Percentiles rank a stretch among this genome's conserved stretches.
These are phyloP conservation scores for Spathaspora sp. DNA, from an alignment of 805 yeast genomes.

Conservation along the genomic window DNA sequence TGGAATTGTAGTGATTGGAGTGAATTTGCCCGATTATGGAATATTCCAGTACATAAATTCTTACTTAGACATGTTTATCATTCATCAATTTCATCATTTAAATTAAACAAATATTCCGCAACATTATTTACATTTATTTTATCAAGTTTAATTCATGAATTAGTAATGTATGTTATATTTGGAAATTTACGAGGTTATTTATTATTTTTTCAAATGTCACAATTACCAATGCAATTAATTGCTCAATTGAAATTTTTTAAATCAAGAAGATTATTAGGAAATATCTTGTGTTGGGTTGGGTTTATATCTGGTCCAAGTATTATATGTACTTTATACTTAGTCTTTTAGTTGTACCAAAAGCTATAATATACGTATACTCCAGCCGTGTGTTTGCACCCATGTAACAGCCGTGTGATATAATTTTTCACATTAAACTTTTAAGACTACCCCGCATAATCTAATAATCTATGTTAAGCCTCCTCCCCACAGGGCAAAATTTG, in stretches of 20 bases:
- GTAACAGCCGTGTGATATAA: too few species aligned
- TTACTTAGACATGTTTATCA: constrained; percentile 92
- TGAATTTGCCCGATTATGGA: constrained; percentile 92
- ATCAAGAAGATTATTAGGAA: constrained; percentile 61
- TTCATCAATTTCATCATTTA: constrained; percentile 74
- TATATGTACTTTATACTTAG: constrained; percentile 77
- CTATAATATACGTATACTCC: too few species aligned
- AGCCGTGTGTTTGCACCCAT: too few species aligned
- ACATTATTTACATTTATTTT: constrained; percentile 74
- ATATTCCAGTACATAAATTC: constrained; percentile 87
- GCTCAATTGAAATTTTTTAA: constrained; percentile 57
- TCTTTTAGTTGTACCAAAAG: constrained; percentile 43
- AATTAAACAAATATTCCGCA: constrained; percentile 63
- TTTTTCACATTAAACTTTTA: background rate
- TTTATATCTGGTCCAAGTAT: constrained; percentile 86
- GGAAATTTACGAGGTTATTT: constrained; percentile 77
- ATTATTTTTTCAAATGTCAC: constrained; percentile 78
- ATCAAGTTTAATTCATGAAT: constrained; percentile 82
- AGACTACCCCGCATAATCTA: too few species aligned
- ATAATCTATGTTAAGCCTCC: too few species aligned
- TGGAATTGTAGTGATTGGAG: constrained; percentile 96
- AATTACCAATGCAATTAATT: constrained; percentile 71
- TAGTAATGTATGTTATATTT: constrained; percentile 88
- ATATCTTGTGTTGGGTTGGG: constrained; percentile 87
- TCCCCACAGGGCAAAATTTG: too few species aligned